Conservation (phyloP, 768 basidiomycete species). For the Xerocomellus chrysenteron region DNA sequence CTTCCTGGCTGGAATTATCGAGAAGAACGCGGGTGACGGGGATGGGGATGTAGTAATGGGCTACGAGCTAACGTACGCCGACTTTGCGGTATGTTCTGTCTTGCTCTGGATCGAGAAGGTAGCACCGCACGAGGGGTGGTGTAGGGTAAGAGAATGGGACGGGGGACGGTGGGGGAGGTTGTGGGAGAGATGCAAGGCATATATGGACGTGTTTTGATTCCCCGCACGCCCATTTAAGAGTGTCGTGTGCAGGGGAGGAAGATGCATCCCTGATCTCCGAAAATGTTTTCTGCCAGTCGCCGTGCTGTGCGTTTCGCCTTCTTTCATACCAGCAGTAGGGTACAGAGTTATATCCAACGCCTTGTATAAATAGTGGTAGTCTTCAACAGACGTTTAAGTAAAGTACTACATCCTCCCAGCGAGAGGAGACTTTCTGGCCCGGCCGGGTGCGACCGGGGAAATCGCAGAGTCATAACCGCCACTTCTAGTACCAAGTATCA, state of each 20-base stretch:
- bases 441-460: too few species aligned
- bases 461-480: too few species aligned
- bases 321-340: background rate
- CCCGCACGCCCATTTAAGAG: background rate
- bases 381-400: background rate
- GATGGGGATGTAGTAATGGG: conserved; percentile 66
- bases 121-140: conserved; percentile 74
- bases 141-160: conserved; percentile 66
- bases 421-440: too few species aligned
- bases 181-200: conserved; percentile 58
- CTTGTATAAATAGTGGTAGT: background rate
- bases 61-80: conserved; percentile 65
- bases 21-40: conserved; percentile 64
- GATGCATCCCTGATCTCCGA: background rate
- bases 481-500: too few species aligned
- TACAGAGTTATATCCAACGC: background rate
- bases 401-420: too few species aligned
- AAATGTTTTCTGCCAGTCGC: background rate
- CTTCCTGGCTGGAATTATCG: conserved; percentile 60
- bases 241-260: background rate
- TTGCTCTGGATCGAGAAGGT: conserved; percentile 74
- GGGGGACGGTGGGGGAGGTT: conserved; percentile 64
- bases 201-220: conserved; percentile 63
- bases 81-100: conserved; percentile 71
- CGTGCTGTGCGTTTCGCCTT: background rate